Conservation (phyloP, 2,329 filamentous ascomycete genomes). For the Xylaria sp. region DNA sequence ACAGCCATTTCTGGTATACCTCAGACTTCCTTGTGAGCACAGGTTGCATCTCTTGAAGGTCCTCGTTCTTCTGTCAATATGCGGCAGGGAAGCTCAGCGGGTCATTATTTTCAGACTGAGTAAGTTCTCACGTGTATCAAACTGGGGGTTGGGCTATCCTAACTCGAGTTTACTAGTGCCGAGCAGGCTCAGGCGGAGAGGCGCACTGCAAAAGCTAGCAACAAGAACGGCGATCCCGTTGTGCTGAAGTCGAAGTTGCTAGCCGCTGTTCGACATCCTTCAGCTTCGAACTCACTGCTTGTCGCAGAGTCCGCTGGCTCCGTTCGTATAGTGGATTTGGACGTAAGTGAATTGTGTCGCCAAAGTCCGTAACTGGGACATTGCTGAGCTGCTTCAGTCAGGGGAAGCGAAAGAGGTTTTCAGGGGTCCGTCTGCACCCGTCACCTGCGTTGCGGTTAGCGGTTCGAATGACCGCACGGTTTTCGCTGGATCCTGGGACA, state of each 20-base stretch:
- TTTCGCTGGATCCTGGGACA: slow-evolving; percentile 95
- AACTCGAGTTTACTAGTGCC: slow-evolving; percentile 59
- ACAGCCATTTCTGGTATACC: not conserved
- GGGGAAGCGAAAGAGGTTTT: slow-evolving; percentile 64
- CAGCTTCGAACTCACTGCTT: slow-evolving; percentile 70
- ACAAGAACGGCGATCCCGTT: slow-evolving; percentile 85
- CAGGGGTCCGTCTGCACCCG: slow-evolving; percentile 79
- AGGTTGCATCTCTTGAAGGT: not conserved
- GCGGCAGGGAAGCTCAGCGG: slow-evolving; percentile 73
- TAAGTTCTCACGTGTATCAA: slow-evolving; percentile 57
- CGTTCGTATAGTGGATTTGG: slow-evolving; percentile 77
- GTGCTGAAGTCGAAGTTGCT: slow-evolving; percentile 87
- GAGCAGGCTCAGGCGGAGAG: slow-evolving; percentile 63
- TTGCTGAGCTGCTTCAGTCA: slow-evolving; percentile 49
- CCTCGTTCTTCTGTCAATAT: slow-evolving; percentile 55
- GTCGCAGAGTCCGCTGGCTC: slow-evolving; percentile 89
- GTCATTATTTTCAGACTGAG: slow-evolving; percentile 95
- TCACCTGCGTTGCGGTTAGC: slow-evolving; percentile 79
- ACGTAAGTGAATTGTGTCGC: slow-evolving; percentile 63
- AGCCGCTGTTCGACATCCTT: slow-evolving; percentile 75
- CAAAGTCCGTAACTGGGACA: not conserved
- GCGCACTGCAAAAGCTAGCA: slow-evolving; percentile 76
- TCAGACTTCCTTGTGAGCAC: not conserved
- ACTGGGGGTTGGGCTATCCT: slow-evolving; percentile 46
- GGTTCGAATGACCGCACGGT: slow-evolving; percentile 67